phyloP scores from a whole-genome alignment of 768 basidiomycete genomes.

The Kwoniella pini region DNA sequence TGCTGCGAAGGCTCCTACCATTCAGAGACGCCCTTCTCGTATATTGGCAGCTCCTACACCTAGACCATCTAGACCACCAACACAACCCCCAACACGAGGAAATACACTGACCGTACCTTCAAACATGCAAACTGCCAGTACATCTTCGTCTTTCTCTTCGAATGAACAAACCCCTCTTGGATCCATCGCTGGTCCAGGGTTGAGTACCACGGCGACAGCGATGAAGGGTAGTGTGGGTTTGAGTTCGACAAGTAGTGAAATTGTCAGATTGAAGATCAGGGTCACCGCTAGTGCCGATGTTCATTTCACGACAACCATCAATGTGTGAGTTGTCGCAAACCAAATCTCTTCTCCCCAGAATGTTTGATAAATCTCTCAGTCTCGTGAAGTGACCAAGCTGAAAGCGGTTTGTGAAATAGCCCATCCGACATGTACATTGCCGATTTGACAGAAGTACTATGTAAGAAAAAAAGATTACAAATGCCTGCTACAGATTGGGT shows the following conservation, averaged over 20 bases:
- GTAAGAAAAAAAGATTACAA: constrained; percentile 50
- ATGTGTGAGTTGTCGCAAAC: constrained; percentile 66
- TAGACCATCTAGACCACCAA: constrained; percentile 51
- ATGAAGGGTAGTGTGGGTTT: constrained; percentile 52
- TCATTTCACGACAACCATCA: constrained; percentile 85
- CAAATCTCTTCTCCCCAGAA: too few relatives aligned
- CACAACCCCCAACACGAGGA: constrained; percentile 10
- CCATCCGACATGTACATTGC: constrained; percentile 94
- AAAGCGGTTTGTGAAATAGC: background rate
- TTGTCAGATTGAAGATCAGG: constrained; percentile 72
- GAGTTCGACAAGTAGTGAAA: constrained; percentile 57
- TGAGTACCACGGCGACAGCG: constrained; percentile 51
- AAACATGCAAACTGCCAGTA: background rate
- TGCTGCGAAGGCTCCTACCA: constrained; percentile 65
- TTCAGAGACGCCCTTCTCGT: constrained; percentile 77
- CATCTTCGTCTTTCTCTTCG: constrained; percentile 44
- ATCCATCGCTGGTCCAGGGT: constrained; percentile 1
- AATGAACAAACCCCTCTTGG: constrained; percentile 57
- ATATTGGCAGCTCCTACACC: constrained; percentile 64
- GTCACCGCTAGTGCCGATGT: constrained; percentile 78
- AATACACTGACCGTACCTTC: constrained; percentile 11
- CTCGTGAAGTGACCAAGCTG: background rate
- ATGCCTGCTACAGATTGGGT: constrained; percentile 58
- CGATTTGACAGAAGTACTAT: constrained; percentile 76
- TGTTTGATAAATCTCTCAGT: too few relatives aligned